Evolutionary conservation across 2,329 filamentous ascomycete genomes (phyloP), one percentile per base, ranked within the genome.

Genomic region (Colletotrichum tabaci): DNA sequence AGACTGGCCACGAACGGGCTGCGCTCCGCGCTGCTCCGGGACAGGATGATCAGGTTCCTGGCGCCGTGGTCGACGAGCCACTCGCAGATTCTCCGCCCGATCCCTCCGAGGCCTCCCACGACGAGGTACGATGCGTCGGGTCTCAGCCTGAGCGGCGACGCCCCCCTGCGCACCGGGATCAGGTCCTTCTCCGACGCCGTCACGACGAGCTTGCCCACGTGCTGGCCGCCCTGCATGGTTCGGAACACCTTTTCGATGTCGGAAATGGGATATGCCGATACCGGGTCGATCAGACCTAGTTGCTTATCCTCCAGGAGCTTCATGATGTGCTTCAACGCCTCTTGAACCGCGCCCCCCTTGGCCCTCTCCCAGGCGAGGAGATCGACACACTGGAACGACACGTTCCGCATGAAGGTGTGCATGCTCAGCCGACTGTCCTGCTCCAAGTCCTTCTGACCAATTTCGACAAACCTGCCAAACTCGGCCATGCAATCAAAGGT

Each of bases 391-490:
- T 82, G 80, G 73, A 85, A 86, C 56, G 82, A 84, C 38, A 82
- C 82, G 70, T 86, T 87, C 42, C 42, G 30, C 38, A 85, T 83
- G 61, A 87, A 84, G 15, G 82, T 82, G 15, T 80, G 74, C 82
- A 89, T 85, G 44, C 87, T 84, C 0, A 89, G 76, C 1, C 82
- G 77, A 1, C 79, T 81, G 66, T 83, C 85, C 66, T 76, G 79
- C 8, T 77, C 75, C 30, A 82, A 77, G 50, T 84, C 83, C 44
- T 79, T 74, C 72, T 79, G 82, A 8, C 83, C 82, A 52, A 87
- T 81, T 63, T 88, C 85, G 8, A 87, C 74, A 60, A 87, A 85
- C 3, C 82, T 79, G 1, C 85, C 85, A 72, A 84, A 85, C 3
- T 77, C 78, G 46, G 82, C 82, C 15, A 88, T 75, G 61, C 82